Base-by-base conservation (phyloP, 257 asterid genomes). In the Solanum bulbocastanum region DNA sequence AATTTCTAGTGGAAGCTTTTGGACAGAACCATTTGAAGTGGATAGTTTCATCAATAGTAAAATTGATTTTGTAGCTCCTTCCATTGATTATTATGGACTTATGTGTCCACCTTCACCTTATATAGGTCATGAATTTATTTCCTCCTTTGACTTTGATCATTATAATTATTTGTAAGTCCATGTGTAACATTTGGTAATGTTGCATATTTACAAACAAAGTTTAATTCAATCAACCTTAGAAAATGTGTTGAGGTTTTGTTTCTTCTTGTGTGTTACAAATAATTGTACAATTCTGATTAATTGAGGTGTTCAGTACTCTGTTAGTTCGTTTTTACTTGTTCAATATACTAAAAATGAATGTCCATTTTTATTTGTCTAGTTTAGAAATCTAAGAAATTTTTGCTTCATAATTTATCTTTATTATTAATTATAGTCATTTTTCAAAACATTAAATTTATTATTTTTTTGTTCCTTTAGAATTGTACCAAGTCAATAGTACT, bases 41-140 rank as follows among this genome's bases (percentile, higher is more conserved):
- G 88, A 84, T n/a, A 52, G 23, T 52, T 52, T 52, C 62, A 52
- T 52, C 62, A 52, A 52, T 52, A 46, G 30, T 25, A 74, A 5
- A 12, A 56, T n/a, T 58, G 88, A 87, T 52, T n/a, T 37, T 40
- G 9, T 8, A 30, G 40, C 49, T 69, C 74, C 89, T 36, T 66
- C 76, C 22, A n/a, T 68, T 25, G 87, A 87, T 20, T 33, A 82
- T 3, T 46, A 15, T 52, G 89, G 72, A 36, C 87, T 88, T 27
- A 39, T 86, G 37, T 83, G 83, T 78, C 90, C 93, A 32, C 89
- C 90, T 56, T 88, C 89, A n/a, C 89, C 89, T 58, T 76, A 87
- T 36, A 42, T 69, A 11, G 65, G 74, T n/a, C 88, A 86, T 12
- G 91, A 83, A 82, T 73, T 83, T 37, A 27, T 86, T 10, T 37